A percentile compares a stretch with the other conserved stretches of the same genome.
phyloP scores from a whole-genome alignment of 805 yeast genomes.

The Teunomyces funiuensis region DNA sequence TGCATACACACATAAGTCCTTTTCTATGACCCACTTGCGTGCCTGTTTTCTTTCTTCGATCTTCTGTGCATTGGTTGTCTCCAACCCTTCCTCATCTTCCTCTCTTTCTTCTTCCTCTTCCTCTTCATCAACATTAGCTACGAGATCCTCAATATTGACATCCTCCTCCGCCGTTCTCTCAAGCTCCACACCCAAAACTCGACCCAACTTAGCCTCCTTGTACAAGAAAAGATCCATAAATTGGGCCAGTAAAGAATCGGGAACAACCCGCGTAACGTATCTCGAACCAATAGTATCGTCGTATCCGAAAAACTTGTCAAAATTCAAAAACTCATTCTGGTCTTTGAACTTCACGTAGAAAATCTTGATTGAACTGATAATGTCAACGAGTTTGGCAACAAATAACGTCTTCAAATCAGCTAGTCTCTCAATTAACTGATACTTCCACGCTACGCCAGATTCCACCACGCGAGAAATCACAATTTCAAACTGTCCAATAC shows the following conservation, averaged over 20 bases:
- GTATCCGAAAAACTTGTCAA: slow-evolving; percentile 33
- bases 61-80: slow-evolving; percentile 4
- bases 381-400: slow-evolving; percentile 30
- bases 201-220: slow-evolving; percentile 49
- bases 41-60: slow-evolving; percentile 5
- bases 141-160: slow-evolving; percentile 36
- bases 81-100: no score
- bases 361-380: slow-evolving; percentile 31
- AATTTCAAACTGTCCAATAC: slow-evolving; percentile 20
- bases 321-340: slow-evolving; percentile 21
- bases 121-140: slow-evolving; percentile 13
- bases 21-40: slow-evolving; percentile 37
- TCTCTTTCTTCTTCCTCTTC: slow-evolving; percentile 10
- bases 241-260: slow-evolving; percentile 26
- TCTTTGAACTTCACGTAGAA: slow-evolving; percentile 31
- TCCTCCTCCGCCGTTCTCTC: slow-evolving; percentile 56
- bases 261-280: slow-evolving; percentile 22
- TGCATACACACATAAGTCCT: slow-evolving; percentile 40
- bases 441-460: background rate
- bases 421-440: slow-evolving; percentile 18
- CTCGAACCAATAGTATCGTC: slow-evolving; percentile 15
- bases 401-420: slow-evolving; percentile 23
- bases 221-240: slow-evolving; percentile 46
- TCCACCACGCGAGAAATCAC: slow-evolving; percentile 16
- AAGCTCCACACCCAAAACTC: slow-evolving; percentile 32